These are phyloP conservation scores for Cryptococcus sp. DNA, from an alignment of 1,284 basidiomycete species.

Conservation along the genomic window DNA sequence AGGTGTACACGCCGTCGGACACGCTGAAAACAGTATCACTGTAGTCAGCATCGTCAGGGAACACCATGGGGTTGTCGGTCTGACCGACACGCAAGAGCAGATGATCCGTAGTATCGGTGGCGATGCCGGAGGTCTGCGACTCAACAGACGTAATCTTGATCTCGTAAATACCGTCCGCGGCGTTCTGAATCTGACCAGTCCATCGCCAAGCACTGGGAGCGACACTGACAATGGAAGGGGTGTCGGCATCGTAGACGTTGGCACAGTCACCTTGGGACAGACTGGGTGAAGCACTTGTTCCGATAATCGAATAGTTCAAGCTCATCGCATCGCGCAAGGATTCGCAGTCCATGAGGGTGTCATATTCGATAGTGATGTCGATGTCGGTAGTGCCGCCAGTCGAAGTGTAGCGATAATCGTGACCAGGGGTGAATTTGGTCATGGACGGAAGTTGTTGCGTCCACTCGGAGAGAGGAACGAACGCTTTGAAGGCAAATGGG, in stretches of 20 bases:
- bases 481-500: constrained; percentile 75
- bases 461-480: constrained; percentile 72
- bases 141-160: constrained; percentile 63
- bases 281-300: constrained; percentile 60
- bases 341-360: constrained; percentile 69
- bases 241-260: constrained; percentile 39
- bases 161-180: constrained; percentile 77
- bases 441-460: constrained; percentile 68
- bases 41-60: constrained; percentile 72
- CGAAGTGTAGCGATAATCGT: constrained; percentile 72
- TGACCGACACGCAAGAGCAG: constrained; percentile 76
- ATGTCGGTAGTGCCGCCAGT: constrained; percentile 60
- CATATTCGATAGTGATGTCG: constrained; percentile 75
- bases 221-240: constrained; percentile 59
- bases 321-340: constrained; percentile 65
- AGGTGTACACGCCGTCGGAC: constrained; percentile 66
- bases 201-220: constrained; percentile 68
- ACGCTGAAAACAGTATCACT: constrained; percentile 62
- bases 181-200: constrained; percentile 68
- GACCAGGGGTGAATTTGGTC: constrained; percentile 77
- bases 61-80: constrained; percentile 74
- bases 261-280: constrained; percentile 49
- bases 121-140: constrained; percentile 31
- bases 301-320: constrained; percentile 69
- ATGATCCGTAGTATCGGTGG: constrained; percentile 62